Conservation (phyloP, 2,329 filamentous ascomycete species). For the Mycosphaerelloides madeirae region DNA sequence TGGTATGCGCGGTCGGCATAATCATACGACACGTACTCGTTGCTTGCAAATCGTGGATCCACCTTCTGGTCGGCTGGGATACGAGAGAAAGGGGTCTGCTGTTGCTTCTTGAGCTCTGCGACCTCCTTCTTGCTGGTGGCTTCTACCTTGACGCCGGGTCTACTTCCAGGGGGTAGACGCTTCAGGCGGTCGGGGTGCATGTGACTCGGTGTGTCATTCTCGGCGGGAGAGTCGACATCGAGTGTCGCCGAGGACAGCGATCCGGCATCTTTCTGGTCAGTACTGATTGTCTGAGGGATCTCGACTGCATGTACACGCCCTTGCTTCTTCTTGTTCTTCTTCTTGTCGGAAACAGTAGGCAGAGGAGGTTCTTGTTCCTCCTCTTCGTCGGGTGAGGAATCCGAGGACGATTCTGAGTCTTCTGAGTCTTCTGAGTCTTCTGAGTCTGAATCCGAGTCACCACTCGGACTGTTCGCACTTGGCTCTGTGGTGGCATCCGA, state of each 20-base stretch:
- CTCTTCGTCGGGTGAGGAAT: constrained; percentile 27
- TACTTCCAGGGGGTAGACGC: constrained; percentile 8
- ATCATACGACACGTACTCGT: constrained; percentile 75
- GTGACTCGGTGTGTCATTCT: constrained; percentile 26
- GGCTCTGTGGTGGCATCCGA: constrained; percentile 18
- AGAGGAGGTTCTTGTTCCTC: constrained; percentile 14
- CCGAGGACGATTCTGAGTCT: too few relatives aligned
- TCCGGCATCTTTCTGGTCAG: constrained; percentile 7
- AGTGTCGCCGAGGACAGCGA: constrained; percentile 32
- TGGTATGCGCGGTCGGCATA: constrained; percentile 87
- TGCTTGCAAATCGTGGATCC: constrained; percentile 66
- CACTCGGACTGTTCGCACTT: constrained; percentile 18
- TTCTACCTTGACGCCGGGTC: not conserved
- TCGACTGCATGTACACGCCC: constrained; percentile 16
- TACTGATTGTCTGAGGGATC: constrained; percentile 24
- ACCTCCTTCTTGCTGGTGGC: constrained; percentile 12
- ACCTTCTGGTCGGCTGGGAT: constrained; percentile 65
- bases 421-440: constrained; percentile 42
- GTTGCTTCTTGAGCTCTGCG: constrained; percentile 44
- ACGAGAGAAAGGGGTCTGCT: constrained; percentile 69
- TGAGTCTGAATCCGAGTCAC: constrained; percentile 46
- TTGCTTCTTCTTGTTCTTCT: constrained; percentile 20
- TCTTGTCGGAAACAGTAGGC: constrained; percentile 17
- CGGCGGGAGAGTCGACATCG: constrained; percentile 17
- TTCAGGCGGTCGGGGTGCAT: constrained; percentile 38